Conservation (phyloP, 108 stramenopile genomes). For the Nitzschia sp. region DNA sequence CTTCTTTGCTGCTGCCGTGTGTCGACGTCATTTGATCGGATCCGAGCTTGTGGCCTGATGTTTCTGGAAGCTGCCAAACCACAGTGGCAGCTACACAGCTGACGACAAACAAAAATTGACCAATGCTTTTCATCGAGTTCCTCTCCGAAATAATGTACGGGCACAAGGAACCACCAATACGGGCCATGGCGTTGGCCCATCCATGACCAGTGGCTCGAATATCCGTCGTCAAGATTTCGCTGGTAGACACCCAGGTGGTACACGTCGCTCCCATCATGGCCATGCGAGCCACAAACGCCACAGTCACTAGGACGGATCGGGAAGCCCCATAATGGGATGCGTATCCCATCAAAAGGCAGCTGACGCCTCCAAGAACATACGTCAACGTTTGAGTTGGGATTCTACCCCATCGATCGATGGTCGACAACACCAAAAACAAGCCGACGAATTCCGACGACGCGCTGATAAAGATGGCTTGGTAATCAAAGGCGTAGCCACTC, state of each 20-base stretch:
- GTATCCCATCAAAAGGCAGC: conserved; percentile 26
- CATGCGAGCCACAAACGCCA: background rate
- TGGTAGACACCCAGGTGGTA: conserved; percentile 64
- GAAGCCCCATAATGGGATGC: conserved; percentile 1
- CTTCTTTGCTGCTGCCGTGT: too few relatives aligned
- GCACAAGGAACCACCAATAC: conserved; percentile 44
- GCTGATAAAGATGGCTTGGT: conserved; percentile 53
- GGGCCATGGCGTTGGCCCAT: conserved; percentile 48
- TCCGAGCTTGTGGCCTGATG: conserved; percentile 36
- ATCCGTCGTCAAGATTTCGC: conserved; percentile 69
- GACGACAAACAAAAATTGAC: conserved; percentile 31
- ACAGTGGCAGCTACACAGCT: conserved; percentile 19
- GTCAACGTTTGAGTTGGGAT: conserved; percentile 32
- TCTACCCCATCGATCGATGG: conserved; percentile 47
- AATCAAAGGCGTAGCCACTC: conserved; percentile 58
- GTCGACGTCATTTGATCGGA: too few relatives aligned
- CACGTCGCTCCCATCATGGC: conserved; percentile 34
- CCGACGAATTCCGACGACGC: conserved; percentile 54
- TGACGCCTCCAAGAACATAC: conserved; percentile 47
- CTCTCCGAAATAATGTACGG: conserved; percentile 46
- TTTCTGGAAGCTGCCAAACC: conserved; percentile 32
- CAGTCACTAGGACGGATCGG: background rate
- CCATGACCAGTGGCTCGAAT: conserved; percentile 72
- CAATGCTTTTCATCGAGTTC: conserved; percentile 28
- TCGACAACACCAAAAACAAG: conserved; percentile 29